phyloP scores from a whole-genome alignment of 1,284 basidiomycete genomes.

The Tilletia walkeri region DNA sequence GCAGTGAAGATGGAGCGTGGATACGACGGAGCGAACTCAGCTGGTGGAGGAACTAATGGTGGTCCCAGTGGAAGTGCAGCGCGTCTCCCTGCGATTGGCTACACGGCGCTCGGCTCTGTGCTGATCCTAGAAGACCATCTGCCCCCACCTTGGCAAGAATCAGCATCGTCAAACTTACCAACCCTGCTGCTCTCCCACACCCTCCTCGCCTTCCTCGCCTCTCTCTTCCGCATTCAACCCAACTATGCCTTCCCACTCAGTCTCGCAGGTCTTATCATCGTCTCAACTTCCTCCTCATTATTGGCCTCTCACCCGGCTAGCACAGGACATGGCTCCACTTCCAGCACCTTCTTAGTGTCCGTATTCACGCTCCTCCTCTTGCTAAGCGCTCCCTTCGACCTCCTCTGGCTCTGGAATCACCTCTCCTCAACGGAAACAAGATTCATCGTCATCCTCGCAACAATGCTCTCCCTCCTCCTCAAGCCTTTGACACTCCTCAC shows the following conservation, averaged over 20 bases:
- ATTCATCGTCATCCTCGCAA: conserved; percentile 7
- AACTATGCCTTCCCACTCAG: conserved; percentile 1
- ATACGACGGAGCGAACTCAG: no score
- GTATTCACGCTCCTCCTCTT: not conserved
- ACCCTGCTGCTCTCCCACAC: not conserved
- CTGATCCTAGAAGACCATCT: conserved; percentile 2
- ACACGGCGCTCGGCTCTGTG: not conserved
- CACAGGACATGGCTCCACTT: not conserved
- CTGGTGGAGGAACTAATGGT: not conserved
- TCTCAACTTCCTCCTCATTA: not conserved
- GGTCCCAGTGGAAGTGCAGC: not conserved
- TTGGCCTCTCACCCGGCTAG: not conserved
- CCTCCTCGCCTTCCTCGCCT: not conserved
- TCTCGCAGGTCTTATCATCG: conserved; percentile 6
- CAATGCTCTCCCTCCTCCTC: conserved; percentile 5
- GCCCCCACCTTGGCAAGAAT: not conserved
- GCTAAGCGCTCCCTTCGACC: not conserved
- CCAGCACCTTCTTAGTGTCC: not conserved
- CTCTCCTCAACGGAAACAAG: not conserved
- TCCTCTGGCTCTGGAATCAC: conserved; percentile 6
- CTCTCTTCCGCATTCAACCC: conserved; percentile 6
- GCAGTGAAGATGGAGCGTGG: no score
- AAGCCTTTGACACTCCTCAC: conserved; percentile 9
- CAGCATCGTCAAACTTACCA: not conserved
- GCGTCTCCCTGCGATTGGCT: not conserved